Conservation (phyloP, 176 grass and related monocot genomes). For the Elymus sibiricus region DNA sequence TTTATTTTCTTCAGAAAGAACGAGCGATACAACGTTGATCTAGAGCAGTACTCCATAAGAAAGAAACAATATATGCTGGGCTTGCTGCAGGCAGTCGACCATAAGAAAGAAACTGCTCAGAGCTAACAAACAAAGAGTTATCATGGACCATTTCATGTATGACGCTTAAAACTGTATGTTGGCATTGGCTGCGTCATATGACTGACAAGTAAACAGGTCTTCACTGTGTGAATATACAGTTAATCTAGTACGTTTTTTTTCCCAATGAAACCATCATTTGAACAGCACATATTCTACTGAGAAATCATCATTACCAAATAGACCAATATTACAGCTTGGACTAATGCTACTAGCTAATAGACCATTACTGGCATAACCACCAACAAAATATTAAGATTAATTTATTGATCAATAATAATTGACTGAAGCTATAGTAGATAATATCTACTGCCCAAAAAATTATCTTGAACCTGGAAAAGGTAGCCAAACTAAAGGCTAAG, state of each 20-base stretch:
- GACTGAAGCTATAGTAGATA: neutral
- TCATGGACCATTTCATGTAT: conserved; percentile 7
- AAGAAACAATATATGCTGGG: conserved; percentile 12
- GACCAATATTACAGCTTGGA: neutral
- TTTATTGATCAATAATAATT: neutral
- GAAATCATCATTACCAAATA: neutral
- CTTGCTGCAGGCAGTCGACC: neutral
- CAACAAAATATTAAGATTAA: neutral
- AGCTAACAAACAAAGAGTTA: conserved; percentile 41
- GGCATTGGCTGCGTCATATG: conserved; percentile 30
- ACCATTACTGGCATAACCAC: neutral
- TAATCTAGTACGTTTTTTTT: conserved; percentile 10
- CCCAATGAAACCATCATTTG: neutral
- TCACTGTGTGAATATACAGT: conserved; percentile 30
- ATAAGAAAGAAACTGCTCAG: conserved; percentile 10
- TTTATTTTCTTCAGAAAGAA: conserved; percentile 27
- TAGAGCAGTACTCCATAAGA: conserved; percentile 8
- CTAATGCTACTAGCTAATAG: conserved; percentile 10
- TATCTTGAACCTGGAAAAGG: conserved; percentile 22
- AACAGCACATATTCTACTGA: neutral
- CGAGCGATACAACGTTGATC: neutral
- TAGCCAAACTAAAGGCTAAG: conserved; percentile 38
- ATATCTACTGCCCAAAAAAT: neutral
- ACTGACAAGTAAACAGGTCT: conserved; percentile 41
- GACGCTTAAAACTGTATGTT: conserved; percentile 33